Evolutionary conservation across 2,329 filamentous ascomycete genomes (phyloP).

Genomic region (Nigrograna mackinnonii): DNA sequence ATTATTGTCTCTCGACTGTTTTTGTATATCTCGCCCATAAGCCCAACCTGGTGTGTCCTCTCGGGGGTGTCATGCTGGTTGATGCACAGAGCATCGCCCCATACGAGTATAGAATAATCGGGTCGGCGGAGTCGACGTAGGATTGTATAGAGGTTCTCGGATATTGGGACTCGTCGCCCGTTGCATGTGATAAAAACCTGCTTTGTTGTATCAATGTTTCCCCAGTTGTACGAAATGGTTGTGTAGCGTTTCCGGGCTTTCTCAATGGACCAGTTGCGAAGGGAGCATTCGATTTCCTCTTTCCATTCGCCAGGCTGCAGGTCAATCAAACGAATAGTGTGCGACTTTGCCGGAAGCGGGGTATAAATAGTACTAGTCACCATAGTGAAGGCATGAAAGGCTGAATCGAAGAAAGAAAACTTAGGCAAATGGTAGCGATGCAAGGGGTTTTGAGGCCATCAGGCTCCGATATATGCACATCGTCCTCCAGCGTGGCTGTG

Average conservation of each 20-base stretch:
- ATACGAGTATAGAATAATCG: constrained; percentile 4
- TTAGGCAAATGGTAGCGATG: no score
- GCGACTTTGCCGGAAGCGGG: constrained; percentile 4
- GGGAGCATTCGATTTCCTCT: constrained; percentile 8
- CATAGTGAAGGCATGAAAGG: no score
- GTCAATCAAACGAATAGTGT: constrained; percentile 3
- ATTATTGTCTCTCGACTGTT: constrained; percentile 13
- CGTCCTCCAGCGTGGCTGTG: no score
- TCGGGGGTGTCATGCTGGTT: constrained; percentile 11
- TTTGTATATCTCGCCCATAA: constrained; percentile 16
- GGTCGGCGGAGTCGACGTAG: constrained; percentile 13
- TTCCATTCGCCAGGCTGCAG: constrained; percentile 3
- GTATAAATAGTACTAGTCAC: constrained; percentile 6
- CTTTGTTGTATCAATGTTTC: constrained; percentile 5
- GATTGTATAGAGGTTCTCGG: constrained; percentile 15
- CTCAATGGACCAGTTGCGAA: constrained; percentile 7
- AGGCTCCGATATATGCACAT: no score
- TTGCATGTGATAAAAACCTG: constrained; percentile 15
- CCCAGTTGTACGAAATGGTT: constrained; percentile 18
- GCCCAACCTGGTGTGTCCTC: constrained; percentile 12
- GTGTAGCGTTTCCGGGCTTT: constrained; percentile 9
- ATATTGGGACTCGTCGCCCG: constrained; percentile 7
- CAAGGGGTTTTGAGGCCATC: no score
- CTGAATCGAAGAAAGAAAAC: no score
- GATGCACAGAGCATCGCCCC: constrained; percentile 16